Percentiles rank a stretch among this genome's conserved stretches.
phyloP scores from a whole-genome alignment of 805 yeast species.

The Metschnikowia baotianmanensis region DNA sequence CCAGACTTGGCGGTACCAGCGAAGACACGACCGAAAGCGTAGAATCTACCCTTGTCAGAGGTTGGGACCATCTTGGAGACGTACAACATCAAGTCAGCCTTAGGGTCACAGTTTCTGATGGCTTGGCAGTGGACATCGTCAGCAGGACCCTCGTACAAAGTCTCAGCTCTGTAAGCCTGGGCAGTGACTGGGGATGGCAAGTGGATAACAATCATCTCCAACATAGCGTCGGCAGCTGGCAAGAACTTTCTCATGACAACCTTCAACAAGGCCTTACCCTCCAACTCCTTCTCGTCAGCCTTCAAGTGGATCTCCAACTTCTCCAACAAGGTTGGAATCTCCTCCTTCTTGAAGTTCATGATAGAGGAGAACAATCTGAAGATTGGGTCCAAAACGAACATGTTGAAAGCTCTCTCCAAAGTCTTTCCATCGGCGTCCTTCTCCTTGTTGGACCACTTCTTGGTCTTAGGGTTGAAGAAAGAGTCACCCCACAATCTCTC shows the following conservation, averaged over 20 bases:
- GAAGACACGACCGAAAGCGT: constrained; percentile 99
- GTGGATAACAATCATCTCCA: constrained; percentile 98
- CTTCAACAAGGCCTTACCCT: constrained; percentile 98
- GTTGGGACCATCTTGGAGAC: constrained; percentile 99
- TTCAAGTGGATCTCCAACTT: constrained; percentile 92
- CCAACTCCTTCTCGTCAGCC: constrained; percentile 96
- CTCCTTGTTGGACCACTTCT: constrained; percentile 97
- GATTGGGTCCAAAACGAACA: constrained; percentile 98
- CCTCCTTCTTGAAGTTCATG: constrained; percentile 99
- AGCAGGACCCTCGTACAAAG: constrained; percentile 98
- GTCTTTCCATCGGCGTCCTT: constrained; percentile 94
- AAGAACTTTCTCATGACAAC: constrained; percentile 99
- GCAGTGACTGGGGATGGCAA: constrained; percentile 99
- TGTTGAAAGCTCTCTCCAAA: constrained; percentile 99
- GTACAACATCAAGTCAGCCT: constrained; percentile 97
- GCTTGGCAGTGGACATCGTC: constrained; percentile 88
- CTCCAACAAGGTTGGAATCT: constrained; percentile 85
- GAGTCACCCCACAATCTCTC: constrained; percentile 99
- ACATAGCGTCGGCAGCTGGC: constrained; percentile 99
- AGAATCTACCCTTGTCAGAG: constrained; percentile 99
- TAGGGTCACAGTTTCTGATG: constrained; percentile 98
- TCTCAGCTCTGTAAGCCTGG: constrained; percentile 98
- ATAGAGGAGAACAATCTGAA: constrained; percentile 95
- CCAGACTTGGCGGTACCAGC: constrained; percentile 99
- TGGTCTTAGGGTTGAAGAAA: constrained; percentile 99